Evolutionary conservation across 2,329 filamentous ascomycete species (phyloP).

Genomic region (Hypoxylon sp.): DNA sequence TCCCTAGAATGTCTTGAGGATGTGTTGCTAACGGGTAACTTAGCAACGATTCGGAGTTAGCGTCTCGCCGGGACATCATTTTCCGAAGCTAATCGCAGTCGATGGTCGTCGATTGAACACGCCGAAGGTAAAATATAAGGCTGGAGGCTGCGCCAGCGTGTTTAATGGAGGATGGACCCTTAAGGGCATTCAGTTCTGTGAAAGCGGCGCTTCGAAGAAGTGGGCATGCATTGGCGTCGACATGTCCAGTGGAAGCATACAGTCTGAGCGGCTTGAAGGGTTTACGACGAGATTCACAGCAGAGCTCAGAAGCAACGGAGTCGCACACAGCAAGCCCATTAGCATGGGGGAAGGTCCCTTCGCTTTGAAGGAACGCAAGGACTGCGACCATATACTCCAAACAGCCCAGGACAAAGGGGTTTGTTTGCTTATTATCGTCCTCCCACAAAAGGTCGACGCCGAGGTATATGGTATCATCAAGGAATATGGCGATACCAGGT

Average conservation of each 20-base stretch:
- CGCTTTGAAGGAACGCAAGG: not conserved
- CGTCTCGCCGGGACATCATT: conserved; percentile 52
- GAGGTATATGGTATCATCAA: conserved; percentile 70
- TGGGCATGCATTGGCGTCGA: conserved; percentile 3
- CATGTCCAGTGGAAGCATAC: too few relatives aligned
- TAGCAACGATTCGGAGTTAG: conserved; percentile 65
- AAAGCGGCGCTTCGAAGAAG: not conserved
- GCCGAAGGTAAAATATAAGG: conserved; percentile 66
- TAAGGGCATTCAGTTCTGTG: not conserved
- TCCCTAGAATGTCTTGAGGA: not conserved
- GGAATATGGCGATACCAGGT: conserved; percentile 65
- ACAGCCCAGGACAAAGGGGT: not conserved
- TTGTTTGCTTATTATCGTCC: conserved; percentile 63
- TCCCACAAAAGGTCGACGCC: conserved; percentile 48
- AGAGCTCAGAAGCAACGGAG: not conserved
- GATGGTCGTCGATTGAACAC: conserved; percentile 68
- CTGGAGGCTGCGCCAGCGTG: not conserved
- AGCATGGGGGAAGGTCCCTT: not conserved
- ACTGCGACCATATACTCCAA: not conserved
- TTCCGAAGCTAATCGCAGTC: conserved; percentile 68
- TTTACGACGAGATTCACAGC: not conserved
- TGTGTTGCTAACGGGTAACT: not conserved
- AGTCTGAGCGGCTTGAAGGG: not conserved
- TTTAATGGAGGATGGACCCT: conserved; percentile 14
- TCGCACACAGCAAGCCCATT: not conserved